Percentiles rank a stretch among this genome's conserved stretches.
Evolutionary conservation across 257 asterid species (phyloP).

Genomic region (Solanum lignicaule): DNA sequence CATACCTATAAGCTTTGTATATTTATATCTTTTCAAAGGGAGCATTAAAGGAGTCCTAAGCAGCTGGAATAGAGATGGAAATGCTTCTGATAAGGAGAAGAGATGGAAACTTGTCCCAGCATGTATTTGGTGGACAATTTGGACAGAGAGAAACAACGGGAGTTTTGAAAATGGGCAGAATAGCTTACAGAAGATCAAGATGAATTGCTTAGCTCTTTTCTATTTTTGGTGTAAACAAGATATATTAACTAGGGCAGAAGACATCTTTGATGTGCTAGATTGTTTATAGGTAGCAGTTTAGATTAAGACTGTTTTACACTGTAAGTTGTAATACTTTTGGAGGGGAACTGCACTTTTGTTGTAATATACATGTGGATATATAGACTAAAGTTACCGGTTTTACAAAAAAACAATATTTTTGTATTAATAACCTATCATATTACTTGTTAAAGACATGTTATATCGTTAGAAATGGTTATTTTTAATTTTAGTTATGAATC

Average conservation of each 20-base stretch:
- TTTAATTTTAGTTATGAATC: background rate
- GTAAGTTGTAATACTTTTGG: background rate
- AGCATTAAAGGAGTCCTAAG: background rate
- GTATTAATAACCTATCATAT: background rate
- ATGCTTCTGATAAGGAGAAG: background rate
- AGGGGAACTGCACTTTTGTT: background rate
- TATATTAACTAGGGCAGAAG: background rate
- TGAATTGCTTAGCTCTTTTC: background rate
- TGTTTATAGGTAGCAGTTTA: background rate
- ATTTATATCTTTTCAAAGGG: background rate
- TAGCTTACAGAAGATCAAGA: background rate
- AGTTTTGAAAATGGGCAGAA: background rate
- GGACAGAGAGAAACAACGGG: background rate
- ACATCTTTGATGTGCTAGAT: background rate
- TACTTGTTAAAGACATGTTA: background rate
- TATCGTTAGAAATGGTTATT: background rate
- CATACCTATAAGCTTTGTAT: background rate
- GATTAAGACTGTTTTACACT: background rate
- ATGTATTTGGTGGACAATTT: too few species aligned
- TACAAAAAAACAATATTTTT: background rate
- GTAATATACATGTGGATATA: background rate
- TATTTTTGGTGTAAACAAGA: background rate
- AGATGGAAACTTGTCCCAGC: background rate
- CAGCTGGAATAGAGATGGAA: background rate
- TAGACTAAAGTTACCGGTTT: background rate